phyloP scores from a whole-genome alignment of 768 basidiomycete species.

The Lentinula guzmanii region DNA sequence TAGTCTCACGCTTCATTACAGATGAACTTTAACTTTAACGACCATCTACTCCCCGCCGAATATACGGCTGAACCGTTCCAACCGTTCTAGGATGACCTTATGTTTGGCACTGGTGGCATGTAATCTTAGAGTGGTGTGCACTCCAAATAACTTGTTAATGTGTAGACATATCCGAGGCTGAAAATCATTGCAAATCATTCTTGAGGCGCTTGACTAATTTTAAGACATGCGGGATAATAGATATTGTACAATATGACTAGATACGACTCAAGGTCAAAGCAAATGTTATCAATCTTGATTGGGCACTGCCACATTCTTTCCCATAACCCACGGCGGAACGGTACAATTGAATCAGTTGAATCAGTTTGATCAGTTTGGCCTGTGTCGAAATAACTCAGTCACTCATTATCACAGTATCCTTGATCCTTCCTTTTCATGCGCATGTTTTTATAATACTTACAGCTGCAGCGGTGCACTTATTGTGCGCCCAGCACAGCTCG shows the following conservation, averaged over 20 bases:
- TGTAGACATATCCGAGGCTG: background rate
- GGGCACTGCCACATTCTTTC: background rate
- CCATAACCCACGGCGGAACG: no score
- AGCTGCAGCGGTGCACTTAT: no score
- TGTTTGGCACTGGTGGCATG: background rate
- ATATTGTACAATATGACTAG: background rate
- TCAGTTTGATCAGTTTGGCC: no score
- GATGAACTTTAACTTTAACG: constrained; percentile 24
- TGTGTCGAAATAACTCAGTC: no score
- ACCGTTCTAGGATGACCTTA: background rate
- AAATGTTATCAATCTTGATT: background rate
- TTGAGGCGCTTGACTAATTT: no score
- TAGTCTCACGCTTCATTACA: constrained; percentile 26
- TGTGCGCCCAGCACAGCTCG: no score
- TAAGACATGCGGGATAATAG: background rate
- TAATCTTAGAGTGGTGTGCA: background rate
- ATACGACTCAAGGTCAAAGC: background rate
- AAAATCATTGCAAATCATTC: background rate
- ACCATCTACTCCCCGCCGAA: background rate
- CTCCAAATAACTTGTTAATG: background rate
- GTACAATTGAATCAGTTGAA: no score
- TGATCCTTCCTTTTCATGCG: no score
- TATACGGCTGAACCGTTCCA: no score
- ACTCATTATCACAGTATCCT: no score
- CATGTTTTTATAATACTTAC: no score